Base-by-base conservation (phyloP, 179 eudicot species). In the Spergularia azorica region DNA sequence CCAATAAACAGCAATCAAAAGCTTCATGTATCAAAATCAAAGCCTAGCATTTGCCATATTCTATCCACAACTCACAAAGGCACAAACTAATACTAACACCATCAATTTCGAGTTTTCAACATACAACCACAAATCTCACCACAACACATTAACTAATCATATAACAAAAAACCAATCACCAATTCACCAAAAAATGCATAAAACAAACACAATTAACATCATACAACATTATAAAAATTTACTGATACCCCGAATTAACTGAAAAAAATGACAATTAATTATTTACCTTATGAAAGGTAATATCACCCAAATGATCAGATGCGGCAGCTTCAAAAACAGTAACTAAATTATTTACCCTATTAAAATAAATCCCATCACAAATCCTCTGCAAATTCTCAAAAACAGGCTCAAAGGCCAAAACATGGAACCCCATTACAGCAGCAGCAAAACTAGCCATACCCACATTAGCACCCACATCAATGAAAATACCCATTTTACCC, bases 391-490 rank as follows among this genome's bases (percentile, higher is more conserved):
- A 85, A 72, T 95, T 95, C 96, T 95, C 99, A 62, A 94, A 85
- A 64, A 95, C 94, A 1, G 99, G 98, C 77, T 95, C 99, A 67
- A 94, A 95, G 0, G 95, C 90, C 76, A 91, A 76, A 71, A 93
- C 99, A 68, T 81, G 81, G 71, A 90, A 89, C 56, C 97, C 97
- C 95, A 93, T 93, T 7, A 89, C 97, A 59, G 97, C 94, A 1
- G 97, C 98, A 7, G 97, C 95, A 74, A 93, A 93, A 21, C 81
- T 82, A 6, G 97, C 99, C 99, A 95, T 95, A 6, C 99, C 98
- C 76, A 95, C 97, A 91, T 95, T 95, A 3, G 94, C 98, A 20
- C 99, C 99, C 8, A 95, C 97, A 89, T 95, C 98, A 61, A 95
- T 80, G 36, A 95, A 87, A 26, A 87, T 70, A 38, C 99, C 99